phyloP scores from a whole-genome alignment of 116 monocot genomes.

The Iris pallida region DNA sequence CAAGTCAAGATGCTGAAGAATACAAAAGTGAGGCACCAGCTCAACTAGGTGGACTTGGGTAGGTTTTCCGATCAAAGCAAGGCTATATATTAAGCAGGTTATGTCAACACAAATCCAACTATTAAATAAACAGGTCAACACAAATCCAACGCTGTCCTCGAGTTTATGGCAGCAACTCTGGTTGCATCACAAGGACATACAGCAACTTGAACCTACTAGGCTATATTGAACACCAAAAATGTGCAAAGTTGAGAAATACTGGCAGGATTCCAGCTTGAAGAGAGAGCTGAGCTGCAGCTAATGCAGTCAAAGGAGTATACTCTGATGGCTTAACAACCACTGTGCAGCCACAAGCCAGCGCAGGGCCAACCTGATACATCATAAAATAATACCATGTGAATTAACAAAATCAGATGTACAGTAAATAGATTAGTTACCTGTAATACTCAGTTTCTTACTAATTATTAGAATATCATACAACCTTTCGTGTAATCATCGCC shows the following conservation, averaged over 20 bases:
- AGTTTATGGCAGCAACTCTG: no score
- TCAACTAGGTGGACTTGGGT: no score
- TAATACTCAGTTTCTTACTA: no score
- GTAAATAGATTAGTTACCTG: not conserved
- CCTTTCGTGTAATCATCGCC: constrained; percentile 92
- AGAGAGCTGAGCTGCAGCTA: constrained; percentile 82
- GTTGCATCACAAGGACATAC: no score
- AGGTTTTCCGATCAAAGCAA: no score
- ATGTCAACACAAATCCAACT: no score
- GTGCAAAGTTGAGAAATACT: constrained; percentile 27
- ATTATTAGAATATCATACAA: constrained; percentile 1
- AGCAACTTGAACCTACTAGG: not conserved
- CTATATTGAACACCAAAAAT: not conserved
- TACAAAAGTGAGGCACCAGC: no score
- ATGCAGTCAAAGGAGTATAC: constrained; percentile 78
- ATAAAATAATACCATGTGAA: constrained; percentile 9
- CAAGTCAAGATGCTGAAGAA: no score
- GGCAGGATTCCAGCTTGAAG: constrained; percentile 90
- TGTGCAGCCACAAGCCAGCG: constrained; percentile 85
- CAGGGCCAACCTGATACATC: constrained; percentile 70
- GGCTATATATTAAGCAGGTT: no score
- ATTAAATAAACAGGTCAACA: no score
- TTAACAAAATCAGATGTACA: not conserved
- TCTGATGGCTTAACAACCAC: constrained; percentile 94
- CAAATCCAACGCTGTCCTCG: no score